Conservation (phyloP, 1,284 basidiomycete genomes). For the Apiotrichum mycotoxinovorans region DNA sequence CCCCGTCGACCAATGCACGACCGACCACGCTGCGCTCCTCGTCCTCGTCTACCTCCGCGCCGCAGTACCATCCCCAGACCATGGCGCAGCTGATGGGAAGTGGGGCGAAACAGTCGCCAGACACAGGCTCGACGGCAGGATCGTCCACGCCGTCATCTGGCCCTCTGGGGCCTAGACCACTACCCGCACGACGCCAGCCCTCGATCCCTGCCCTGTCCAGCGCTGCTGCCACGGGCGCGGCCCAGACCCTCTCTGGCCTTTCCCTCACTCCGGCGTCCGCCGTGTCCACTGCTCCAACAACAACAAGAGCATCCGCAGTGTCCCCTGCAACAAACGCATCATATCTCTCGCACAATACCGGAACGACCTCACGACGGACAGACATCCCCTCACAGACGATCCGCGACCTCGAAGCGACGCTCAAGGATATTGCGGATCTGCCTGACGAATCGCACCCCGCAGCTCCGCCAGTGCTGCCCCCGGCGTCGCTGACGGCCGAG, state of each 20-base stretch:
- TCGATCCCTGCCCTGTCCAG: not conserved
- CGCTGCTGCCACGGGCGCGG: not conserved
- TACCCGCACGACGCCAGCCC: not conserved
- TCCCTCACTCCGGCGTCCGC: no score
- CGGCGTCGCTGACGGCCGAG: not conserved
- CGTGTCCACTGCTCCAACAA: no score
- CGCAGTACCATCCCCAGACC: not conserved
- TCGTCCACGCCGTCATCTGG: not conserved
- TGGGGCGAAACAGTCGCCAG: not conserved
- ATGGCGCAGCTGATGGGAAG: not conserved
- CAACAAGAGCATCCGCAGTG: not conserved
- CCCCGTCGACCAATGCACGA: no score
- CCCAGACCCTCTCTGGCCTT: no score
- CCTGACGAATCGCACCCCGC: not conserved
- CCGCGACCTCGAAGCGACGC: constrained; percentile 2
- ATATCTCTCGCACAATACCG: not conserved
- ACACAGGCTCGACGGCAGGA: not conserved
- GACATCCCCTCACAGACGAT: not conserved
- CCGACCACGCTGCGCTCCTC: no score
- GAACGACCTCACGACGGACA: not conserved
- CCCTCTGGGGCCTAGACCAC: not conserved
- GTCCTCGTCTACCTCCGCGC: no score
- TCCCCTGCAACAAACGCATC: no score
- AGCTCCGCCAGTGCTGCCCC: not conserved
- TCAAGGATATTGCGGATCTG: not conserved